phyloP scores from a whole-genome alignment of 164 flowering plant genomes.

The Kingdonia uniflora region DNA sequence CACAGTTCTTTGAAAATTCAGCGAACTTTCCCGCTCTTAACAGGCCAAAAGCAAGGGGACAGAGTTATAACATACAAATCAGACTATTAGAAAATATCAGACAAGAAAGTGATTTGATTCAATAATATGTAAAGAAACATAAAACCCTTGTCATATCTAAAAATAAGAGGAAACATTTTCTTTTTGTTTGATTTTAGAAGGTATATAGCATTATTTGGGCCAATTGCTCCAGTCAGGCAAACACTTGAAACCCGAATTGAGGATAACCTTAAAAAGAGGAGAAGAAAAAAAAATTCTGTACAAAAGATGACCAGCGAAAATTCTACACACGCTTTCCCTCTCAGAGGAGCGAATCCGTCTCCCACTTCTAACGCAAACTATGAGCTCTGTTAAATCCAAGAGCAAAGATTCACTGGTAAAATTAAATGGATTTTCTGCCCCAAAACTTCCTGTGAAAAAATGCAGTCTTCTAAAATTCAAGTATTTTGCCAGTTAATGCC shows the following conservation, averaged over 20 bases:
- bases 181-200: slow-evolving; percentile 7
- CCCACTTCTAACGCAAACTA: slow-evolving; percentile 15
- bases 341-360: slow-evolving; percentile 10
- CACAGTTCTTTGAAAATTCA: too few species aligned
- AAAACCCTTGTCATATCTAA: too few species aligned
- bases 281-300: slow-evolving; percentile 33
- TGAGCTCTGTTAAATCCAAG: too few species aligned
- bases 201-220: slow-evolving; percentile 32
- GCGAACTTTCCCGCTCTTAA: too few species aligned
- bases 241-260: slow-evolving; percentile 16
- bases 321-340: slow-evolving; percentile 32
- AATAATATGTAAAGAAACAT: too few species aligned
- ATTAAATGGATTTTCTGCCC: slow-evolving; percentile 2
- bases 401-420: background rate
- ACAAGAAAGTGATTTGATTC: too few species aligned
- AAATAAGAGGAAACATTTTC: too few species aligned
- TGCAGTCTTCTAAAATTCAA: too few species aligned
- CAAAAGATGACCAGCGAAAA: slow-evolving; percentile 40
- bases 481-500: background rate
- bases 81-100: too few species aligned
- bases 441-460: slow-evolving; percentile 14
- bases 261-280: slow-evolving; percentile 6
- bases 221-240: slow-evolving; percentile 25
- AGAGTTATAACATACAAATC: too few species aligned
- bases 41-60: too few species aligned